Evolutionary conservation across 2,329 filamentous ascomycete species (phyloP), one percentile per base, ranked within the genome.

Genomic region (Aspergillus neotritici): DNA sequence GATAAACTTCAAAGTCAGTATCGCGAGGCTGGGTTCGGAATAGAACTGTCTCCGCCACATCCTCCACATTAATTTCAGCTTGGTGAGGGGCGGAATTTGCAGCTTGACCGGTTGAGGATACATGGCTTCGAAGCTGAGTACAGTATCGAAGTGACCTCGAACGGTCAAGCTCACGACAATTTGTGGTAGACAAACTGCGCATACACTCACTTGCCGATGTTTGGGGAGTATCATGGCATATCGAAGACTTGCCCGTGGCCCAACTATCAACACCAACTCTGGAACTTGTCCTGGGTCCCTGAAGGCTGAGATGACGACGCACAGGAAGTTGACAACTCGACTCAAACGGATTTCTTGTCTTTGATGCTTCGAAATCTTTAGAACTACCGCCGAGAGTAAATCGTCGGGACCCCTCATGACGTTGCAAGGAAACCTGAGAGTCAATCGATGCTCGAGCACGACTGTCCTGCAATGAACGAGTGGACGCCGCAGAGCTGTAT

Each of bases 401-500:
- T 11, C 44, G 43, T 16, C 44, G 48, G 31, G 35, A 38, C 8
- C 34, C 39, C 5, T 34, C 15, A 11, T 46, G 44, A 13, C 38
- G 42, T 33, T 33, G 34, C 29, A 34, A 35, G 7, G 56, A 61
- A 6, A 44, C 28, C 16, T 61, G 58, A 11, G 60, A 63, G 38
- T 57, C 60, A 13, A 57, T 41, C 3, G 60, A 62, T 1, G 37
- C 49, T 25, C 54, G 49, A 31, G 56, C 53, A 13, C 48, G 51
- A 30, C 49, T 56, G 13, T 50, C 50, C 13, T 54, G 58, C 31
- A 56, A 37, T 9, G 61, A 66, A 34, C 54, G 54, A 13, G 59
- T 41, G 1, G 64, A 67, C 7, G 60, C 56, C 10, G 61, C 60
- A 28, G 64, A 67, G 42, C 64, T 67, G 43, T 68, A 68, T 14